Evolutionary conservation across 148 eudicot genomes (phyloP).

Genomic region (Chenopodium album): DNA sequence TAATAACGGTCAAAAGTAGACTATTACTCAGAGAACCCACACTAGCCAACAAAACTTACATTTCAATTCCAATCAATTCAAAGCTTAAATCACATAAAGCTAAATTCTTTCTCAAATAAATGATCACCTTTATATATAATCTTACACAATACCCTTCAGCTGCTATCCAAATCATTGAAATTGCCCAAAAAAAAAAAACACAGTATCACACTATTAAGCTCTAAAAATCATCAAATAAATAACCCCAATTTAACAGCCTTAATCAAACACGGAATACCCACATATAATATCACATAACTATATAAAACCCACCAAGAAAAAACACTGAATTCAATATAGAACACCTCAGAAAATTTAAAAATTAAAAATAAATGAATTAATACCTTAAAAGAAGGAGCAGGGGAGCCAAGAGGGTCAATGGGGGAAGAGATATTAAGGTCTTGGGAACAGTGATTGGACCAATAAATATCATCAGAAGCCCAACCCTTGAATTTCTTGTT

Average conservation of each 20-base stretch:
- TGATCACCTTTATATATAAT: not conserved
- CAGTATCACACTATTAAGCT: not conserved
- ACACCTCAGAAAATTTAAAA: not conserved
- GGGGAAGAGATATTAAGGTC: slow-evolving; percentile 63
- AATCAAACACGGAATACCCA: not conserved
- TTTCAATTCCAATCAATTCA: not conserved
- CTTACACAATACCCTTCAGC: not conserved
- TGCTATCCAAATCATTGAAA: not conserved
- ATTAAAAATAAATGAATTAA: not conserved
- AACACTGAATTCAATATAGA: not conserved
- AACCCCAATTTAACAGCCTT: not conserved
- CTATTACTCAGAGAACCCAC: not conserved
- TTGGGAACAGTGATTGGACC: slow-evolving; percentile 53
- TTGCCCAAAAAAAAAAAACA: not conserved
- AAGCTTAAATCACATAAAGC: not conserved
- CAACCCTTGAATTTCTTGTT: slow-evolving; percentile 40
- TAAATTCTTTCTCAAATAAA: not conserved
- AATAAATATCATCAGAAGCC: slow-evolving; percentile 63
- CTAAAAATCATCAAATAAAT: not conserved
- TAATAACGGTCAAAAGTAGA: not conserved
- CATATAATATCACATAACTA: not conserved
- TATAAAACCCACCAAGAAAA: slow-evolving; percentile 6
- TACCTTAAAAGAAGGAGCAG: slow-evolving; percentile 64
- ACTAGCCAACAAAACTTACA: not conserved
- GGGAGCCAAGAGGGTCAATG: slow-evolving; percentile 53